Conservation (phyloP, 1,284 basidiomycete species). For the Ganoderma lucidum region DNA sequence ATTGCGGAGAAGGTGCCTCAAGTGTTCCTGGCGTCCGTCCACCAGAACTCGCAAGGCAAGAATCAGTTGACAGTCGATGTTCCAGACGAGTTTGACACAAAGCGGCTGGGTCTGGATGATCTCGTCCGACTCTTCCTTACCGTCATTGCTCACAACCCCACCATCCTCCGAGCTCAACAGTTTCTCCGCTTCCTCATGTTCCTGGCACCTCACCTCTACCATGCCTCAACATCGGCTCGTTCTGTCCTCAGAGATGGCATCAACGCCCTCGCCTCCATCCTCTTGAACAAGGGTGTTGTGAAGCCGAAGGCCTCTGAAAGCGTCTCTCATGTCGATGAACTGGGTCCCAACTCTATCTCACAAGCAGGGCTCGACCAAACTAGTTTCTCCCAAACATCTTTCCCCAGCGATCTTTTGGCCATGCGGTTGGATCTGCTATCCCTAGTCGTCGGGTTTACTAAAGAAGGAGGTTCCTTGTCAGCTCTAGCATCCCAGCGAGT, state of each 20-base stretch:
- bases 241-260: constrained; percentile 72
- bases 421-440: constrained; percentile 75
- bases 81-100: constrained; percentile 69
- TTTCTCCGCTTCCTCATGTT: constrained; percentile 72
- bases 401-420: constrained; percentile 58
- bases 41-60: constrained; percentile 43
- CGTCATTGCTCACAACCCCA: constrained; percentile 80
- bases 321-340: constrained; percentile 32
- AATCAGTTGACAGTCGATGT: constrained; percentile 48
- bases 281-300: constrained; percentile 52
- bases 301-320: constrained; percentile 57
- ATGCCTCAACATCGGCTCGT: constrained; percentile 58
- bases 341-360: constrained; percentile 22
- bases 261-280: constrained; percentile 67
- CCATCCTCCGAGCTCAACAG: constrained; percentile 68
- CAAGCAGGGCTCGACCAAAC: constrained; percentile 43
- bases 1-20: constrained; percentile 75
- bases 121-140: constrained; percentile 80
- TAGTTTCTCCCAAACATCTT: constrained; percentile 49
- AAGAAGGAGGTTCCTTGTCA: constrained; percentile 63
- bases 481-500: constrained; percentile 55
- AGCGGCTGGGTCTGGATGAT: constrained; percentile 68
- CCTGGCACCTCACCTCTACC: constrained; percentile 65
- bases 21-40: constrained; percentile 65
- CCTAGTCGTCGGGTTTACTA: constrained; percentile 63